Conservation (phyloP, 306 rosid species). For the Ammopiptanthus mongolicus region DNA sequence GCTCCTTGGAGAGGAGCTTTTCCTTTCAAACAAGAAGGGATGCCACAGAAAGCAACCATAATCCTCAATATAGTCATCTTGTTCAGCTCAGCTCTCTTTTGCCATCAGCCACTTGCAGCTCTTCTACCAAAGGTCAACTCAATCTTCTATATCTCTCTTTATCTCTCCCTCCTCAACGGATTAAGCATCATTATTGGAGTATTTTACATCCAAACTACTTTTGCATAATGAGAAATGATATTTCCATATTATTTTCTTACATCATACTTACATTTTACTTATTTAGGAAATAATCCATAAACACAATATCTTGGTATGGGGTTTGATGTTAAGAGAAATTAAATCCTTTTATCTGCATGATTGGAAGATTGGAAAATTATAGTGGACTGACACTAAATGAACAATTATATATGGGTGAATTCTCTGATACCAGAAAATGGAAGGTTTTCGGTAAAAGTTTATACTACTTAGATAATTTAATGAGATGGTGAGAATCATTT, state of each 20-base stretch:
- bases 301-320: neutral
- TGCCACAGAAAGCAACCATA: neutral
- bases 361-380: neutral
- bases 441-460: no score
- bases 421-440: no score
- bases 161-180: neutral
- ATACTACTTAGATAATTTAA: no score
- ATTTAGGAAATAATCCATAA: neutral
- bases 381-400: neutral
- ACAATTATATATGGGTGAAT: neutral
- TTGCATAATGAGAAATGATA: no score
- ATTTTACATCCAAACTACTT: neutral
- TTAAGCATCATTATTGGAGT: neutral
- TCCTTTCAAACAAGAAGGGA: constrained; percentile 17
- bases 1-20: constrained; percentile 6
- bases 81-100: constrained; percentile 42
- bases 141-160: neutral
- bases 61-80: neutral
- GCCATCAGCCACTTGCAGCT: constrained; percentile 50
- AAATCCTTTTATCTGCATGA: neutral
- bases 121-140: constrained; percentile 38
- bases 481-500: no score
- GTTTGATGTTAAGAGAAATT: neutral
- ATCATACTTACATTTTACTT: neutral
- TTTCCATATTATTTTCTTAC: neutral